Base-by-base conservation (phyloP, 129 eudicot species). In the Pittosporum tobira region DNA sequence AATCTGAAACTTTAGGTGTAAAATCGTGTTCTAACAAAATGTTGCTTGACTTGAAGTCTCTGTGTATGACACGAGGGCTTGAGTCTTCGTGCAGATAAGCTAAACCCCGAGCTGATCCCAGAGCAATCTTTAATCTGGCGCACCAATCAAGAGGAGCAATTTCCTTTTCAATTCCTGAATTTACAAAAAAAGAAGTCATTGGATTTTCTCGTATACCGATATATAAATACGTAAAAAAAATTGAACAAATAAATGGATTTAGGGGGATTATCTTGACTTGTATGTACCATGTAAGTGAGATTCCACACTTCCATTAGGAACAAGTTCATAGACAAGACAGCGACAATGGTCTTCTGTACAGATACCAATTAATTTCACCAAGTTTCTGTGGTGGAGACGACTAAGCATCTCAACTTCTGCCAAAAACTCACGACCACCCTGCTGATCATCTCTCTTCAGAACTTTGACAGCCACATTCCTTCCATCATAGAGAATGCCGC, bases 321-420 rank as follows among this genome's bases (percentile, higher is more conserved):
- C 82, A 51, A 93, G 88, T 66, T 93, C 96, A 59, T 93, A 93
- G 40, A 87, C 79, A 1, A 93, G 91, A 44, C 94, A 87, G 15
- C 94, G 74, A 43, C 74, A 74, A 45, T 74, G 81, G 22, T 77
- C 88, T 27, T 87, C 86, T 0, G 96, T 74, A 73, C 88, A 93
- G 36, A 87, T 93, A 16, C 99, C 99, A 21, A 93, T 68, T 75
- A 93, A 57, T 62, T 84, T 93, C n/a, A 93, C 99, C 66, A 93
- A 82, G 73, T 93, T 93, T 71, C 90, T 68, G 48, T 93, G 99
- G 71, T 93, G 99, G 51, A 93, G 71, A 5, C 96, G 81, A 52
- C 96, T 77, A 45, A 93, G 75, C 99, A 93, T 93, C 79, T 93
- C 99, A n/a, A 93, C 96, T 75, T 93, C 99, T 8, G 99, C 96